Evolutionary conservation across 2,329 filamentous ascomycete genomes (phyloP), one percentile per base, ranked within the genome.

Genomic region (Fulvia fulva): DNA sequence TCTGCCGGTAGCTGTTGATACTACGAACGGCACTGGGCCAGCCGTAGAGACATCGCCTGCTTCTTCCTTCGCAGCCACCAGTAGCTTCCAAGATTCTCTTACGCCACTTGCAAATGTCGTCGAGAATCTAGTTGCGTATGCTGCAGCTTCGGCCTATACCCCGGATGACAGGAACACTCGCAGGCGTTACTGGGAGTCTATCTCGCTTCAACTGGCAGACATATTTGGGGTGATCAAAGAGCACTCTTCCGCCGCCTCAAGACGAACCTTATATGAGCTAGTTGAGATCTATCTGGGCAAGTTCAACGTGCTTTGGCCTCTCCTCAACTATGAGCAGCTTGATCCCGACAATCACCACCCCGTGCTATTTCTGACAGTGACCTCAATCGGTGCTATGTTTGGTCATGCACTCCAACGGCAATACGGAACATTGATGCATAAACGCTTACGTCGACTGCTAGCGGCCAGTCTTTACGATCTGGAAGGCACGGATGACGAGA

Each of bases 361-460:
- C 3, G 54, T 63, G 1, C 51, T 63, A 19, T 63, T 61, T 23
- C 49, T 63, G 44, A 54, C 51, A 12, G 52, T 59, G 7, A 56
- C 58, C 5, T 61, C 61, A 19, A 59, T 63, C 26, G 61, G 61
- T 1, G 59, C 61, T 14, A 61, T 61, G 56, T 63, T 57, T 37
- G 58, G 59, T 9, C 46, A 57, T 26, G 30, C 49, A 9, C 21
- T 57, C 12, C 58, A 59, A 28, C 32, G 56, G 12, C 50, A 59
- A 21, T 63, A 61, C 47, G 61, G 58, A 3, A 57, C 51, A 6
- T 22, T 63, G 14, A 59, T 63, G 56, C 61, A 63, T 46, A 47
- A 59, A 28, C 53, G 59, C 14, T 49, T 63, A 7, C 46, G 61
- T 30, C 22, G 60, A 14, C 51, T 62, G 44, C 49, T 62, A 3